Base-by-base conservation (phyloP, 2,329 filamentous ascomycete species). In the Talaromyces sp. region DNA sequence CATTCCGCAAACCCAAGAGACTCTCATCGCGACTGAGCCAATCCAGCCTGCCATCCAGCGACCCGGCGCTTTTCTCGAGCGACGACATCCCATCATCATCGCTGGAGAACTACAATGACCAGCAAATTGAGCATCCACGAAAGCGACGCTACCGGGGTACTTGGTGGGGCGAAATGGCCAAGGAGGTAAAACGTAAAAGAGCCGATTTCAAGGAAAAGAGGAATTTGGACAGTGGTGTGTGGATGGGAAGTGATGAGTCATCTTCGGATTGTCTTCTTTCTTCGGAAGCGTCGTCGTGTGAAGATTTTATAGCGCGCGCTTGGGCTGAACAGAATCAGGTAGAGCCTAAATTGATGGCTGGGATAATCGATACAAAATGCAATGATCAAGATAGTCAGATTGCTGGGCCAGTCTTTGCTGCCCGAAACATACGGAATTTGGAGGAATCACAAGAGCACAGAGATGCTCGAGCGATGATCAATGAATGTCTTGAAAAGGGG, bases 171-270 rank as follows among this genome's bases (percentile, higher is more conserved):
- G 74, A 81, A 65, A 75, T 75, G 70, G 73, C 74, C 56, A 66
- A 72, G 43, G 72, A 77, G 62, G 69, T 71, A 33, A 79, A 78
- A 69, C 72, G 73, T 10, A 79, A 78, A 68, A 73, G 79, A 64
- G 75, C 74, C 3, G 76, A 78, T 45, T 82, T 82, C 50, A 80
- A 78, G 68, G 75, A 77, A 37, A 80, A 79, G 69, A 73, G 80
- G 25, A 71, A 80, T 67, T 71, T 80, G 33, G 80, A 82, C 65
- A 81, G 79, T 70, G 80, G 80, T 65, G 78, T 82, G 11, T 82
- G 80, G 76, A 80, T 82, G 79, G 78, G 76, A 2, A 82, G 80
- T 68, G 80, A 82, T 69, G 78, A 79, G 65, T 77, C 77, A 9
- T 72, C 70, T 3, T 73, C 71, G 2, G 73, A 74, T 7, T 72